Evolutionary conservation across 2,329 filamentous ascomycete genomes (phyloP).

Genomic region (Cucurbitaria berberidis): DNA sequence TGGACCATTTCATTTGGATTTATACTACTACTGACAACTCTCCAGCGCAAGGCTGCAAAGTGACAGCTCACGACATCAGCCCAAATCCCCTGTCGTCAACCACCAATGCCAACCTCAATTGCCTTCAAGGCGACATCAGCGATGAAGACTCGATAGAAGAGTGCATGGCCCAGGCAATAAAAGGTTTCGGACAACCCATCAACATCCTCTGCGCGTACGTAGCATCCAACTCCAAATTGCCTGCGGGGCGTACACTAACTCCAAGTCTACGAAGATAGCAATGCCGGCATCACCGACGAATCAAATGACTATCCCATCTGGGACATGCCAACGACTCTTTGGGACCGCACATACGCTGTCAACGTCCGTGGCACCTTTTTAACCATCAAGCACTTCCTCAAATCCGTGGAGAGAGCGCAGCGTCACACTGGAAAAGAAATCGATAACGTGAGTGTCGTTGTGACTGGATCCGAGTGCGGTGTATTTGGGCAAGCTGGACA

Average conservation of each 20-base stretch:
- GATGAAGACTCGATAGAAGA: conserved; percentile 54
- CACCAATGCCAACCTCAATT: conserved; percentile 46
- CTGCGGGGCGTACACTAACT: background rate
- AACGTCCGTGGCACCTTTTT: conserved; percentile 62
- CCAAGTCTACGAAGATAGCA: conserved; percentile 24
- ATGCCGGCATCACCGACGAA: conserved; percentile 61
- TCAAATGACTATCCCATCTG: conserved; percentile 58
- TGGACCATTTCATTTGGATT: too few relatives aligned
- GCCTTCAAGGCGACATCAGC: conserved; percentile 56
- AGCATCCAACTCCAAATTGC: background rate
- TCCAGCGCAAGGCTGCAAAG: conserved; percentile 60
- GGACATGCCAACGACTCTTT: conserved; percentile 58
- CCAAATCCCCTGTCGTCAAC: conserved; percentile 43
- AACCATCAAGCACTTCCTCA: conserved; percentile 63
- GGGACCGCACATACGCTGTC: conserved; percentile 59
- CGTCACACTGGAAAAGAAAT: conserved; percentile 48
- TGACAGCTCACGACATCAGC: conserved; percentile 59
- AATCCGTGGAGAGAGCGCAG: conserved; percentile 51
- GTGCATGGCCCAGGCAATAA: conserved; percentile 51
- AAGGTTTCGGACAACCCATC: conserved; percentile 55
- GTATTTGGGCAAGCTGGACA: conserved; percentile 59
- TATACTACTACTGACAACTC: conserved; percentile 3
- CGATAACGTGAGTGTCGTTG: conserved; percentile 59
- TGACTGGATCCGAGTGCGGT: conserved; percentile 61
- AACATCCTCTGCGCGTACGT: conserved; percentile 56